Base-by-base conservation (phyloP, 2,329 filamentous ascomycete genomes). In the Bipolaris sorokiniana region DNA sequence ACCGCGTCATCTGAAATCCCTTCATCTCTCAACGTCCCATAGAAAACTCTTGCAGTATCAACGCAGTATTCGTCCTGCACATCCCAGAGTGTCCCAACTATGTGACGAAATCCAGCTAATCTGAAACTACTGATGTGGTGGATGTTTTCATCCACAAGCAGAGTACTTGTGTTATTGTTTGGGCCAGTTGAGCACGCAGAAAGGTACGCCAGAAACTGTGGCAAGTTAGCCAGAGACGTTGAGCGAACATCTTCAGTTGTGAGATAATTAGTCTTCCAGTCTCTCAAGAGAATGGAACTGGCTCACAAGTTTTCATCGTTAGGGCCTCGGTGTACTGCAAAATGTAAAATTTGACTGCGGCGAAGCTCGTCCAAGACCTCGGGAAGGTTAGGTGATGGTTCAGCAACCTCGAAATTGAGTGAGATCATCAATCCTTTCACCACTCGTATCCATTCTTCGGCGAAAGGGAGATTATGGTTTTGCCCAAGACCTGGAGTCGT, bases 1-100 rank as follows among this genome's bases (percentile, higher is more conserved):
- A 34, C 33, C 15, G 11, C 11, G 15, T n/a, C 11, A 7, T 34
- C 33, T 34, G 15, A 34, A 7, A 11, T n/a, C 15, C 33, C 33
- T n/a, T 34, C 33, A 11, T 34, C 33, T 5, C 6, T 11, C 11
- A 34, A 13, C 2, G 33, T n/a, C 15, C 15, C 11, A n/a, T 34
- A 34, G 33, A 34, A 34, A 5, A n/a, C 7, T 34, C 48, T 69
- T 1, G 76, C 73, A 22, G 76, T 54, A 2, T 75, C 66, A 0
- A 76, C 66, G 48, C 70, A 77, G 28, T 13, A 22, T 22, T 22
- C 2, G 51, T 81, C 78, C 5, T 65, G 56, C 0, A 78, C 74
- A 6, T 73, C 58, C 79, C 78, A 81, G 0, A 80, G 63, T 0
- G 77, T 77, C 0, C 79, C 78, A 46, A 82, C 62, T 3, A 81